These are phyloP conservation scores for Pilasporangium apinafurcum DNA, from an alignment of 352 stramenopile genomes.

Conservation along the genomic window DNA sequence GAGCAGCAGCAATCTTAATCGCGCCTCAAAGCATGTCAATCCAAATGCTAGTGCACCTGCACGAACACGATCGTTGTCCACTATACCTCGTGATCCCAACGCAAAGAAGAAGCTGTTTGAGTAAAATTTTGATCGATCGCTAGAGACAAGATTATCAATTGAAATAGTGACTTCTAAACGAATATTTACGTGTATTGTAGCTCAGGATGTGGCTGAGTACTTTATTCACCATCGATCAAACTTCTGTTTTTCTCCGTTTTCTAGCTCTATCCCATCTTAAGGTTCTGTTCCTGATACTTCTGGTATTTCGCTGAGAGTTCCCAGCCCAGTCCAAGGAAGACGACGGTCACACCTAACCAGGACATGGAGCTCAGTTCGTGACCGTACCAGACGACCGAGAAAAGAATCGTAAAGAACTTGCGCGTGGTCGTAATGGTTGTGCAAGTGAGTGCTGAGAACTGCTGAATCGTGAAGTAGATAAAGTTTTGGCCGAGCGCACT, in stretches of 20 bases:
- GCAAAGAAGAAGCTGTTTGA: too few relatives aligned
- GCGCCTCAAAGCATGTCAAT: too few relatives aligned
- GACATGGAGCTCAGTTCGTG: conserved; percentile 90
- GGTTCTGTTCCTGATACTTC: conserved; percentile 69
- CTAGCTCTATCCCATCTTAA: conserved; percentile 19
- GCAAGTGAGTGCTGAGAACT: conserved; percentile 97
- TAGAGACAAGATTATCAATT: too few relatives aligned
- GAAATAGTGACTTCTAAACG: too few relatives aligned
- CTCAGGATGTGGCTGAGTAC: too few relatives aligned
- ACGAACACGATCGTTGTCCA: too few relatives aligned
- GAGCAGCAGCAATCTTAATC: conserved; percentile 12
- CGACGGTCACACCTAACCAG: conserved; percentile 88
- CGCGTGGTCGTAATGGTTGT: conserved; percentile 99
- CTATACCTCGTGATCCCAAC: too few relatives aligned
- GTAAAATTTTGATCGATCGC: too few relatives aligned
- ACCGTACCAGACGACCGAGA: conserved; percentile 96
- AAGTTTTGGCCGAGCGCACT: conserved; percentile 98
- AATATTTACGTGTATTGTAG: too few relatives aligned
- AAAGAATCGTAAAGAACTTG: conserved; percentile 99
- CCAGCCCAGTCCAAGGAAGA: conserved; percentile 88
- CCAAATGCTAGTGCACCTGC: too few relatives aligned
- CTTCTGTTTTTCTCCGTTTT: too few relatives aligned
- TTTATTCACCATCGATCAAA: too few relatives aligned
- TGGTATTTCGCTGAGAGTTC: conserved; percentile 84
- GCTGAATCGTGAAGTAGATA: conserved; percentile 98